phyloP scores from a whole-genome alignment of 148 eudicot species.

The Beta vulgaris region DNA sequence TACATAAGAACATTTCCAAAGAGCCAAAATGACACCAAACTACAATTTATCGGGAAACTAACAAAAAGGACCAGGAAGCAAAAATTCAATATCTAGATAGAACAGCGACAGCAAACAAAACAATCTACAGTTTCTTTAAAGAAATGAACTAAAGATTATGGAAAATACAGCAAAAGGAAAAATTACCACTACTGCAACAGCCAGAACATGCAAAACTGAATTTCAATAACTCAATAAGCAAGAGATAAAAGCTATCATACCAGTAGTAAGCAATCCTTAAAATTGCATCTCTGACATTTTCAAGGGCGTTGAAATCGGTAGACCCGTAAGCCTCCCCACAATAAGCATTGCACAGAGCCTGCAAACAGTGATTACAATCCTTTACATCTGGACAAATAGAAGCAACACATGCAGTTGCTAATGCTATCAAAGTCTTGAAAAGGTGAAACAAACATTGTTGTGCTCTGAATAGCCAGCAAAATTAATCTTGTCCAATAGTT shows the following conservation, averaged over 20 bases:
- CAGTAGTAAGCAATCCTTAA: constrained; percentile 92
- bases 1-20: neutral
- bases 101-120: neutral
- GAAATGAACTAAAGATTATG: neutral
- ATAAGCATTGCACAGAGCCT: constrained; percentile 84
- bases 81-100: neutral
- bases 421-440: neutral
- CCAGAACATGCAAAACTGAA: neutral
- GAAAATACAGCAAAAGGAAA: neutral
- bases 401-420: neutral
- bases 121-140: neutral
- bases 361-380: constrained; percentile 21
- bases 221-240: neutral
- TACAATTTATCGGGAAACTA: neutral
- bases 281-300: constrained; percentile 83
- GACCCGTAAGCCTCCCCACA: constrained; percentile 85
- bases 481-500: neutral
- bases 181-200: neutral
- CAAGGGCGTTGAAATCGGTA: constrained; percentile 64
- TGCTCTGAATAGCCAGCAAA: neutral
- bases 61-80: neutral
- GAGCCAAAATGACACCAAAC: neutral
- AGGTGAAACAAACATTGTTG: neutral
- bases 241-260: constrained; percentile 32
- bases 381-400: constrained; percentile 1